phyloP scores from a whole-genome alignment of 179 eudicot genomes.

The Amaranthus tricolor region DNA sequence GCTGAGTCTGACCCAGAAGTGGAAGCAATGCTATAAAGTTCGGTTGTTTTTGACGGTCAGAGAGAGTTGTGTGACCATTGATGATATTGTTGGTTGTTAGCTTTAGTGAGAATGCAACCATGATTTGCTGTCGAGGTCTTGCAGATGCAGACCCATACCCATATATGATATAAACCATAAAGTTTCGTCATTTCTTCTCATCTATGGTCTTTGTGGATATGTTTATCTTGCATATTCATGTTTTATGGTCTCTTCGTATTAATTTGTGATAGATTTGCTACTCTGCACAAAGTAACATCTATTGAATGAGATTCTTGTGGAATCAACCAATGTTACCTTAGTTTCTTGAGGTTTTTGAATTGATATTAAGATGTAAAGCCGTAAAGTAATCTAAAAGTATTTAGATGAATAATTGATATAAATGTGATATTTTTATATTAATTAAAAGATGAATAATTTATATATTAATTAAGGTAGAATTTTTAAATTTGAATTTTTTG shows the following conservation, averaged over 20 bases:
- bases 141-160: not conserved
- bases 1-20: slow-evolving; percentile 60
- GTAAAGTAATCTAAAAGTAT: too few species aligned
- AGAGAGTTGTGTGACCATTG: not conserved
- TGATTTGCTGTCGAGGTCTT: not conserved
- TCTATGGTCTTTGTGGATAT: not conserved
- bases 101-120: not conserved
- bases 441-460: too few species aligned
- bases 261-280: not conserved
- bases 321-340: not conserved
- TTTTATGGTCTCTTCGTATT: not conserved
- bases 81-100: slow-evolving; percentile 10
- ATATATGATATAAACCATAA: not conserved
- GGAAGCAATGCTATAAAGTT: slow-evolving; percentile 56
- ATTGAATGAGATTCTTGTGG: not conserved
- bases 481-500: too few species aligned
- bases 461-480: too few species aligned
- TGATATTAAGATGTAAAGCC: too few species aligned
- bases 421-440: too few species aligned
- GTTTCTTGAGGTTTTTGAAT: too few species aligned
- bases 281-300: not conserved
- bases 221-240: not conserved
- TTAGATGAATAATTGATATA: too few species aligned
- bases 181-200: not conserved
- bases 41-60: slow-evolving; percentile 12